These are phyloP conservation scores for Annulohypoxylon moriforme DNA, from an alignment of 495 filamentous ascomycete species.

Conservation along the genomic window DNA sequence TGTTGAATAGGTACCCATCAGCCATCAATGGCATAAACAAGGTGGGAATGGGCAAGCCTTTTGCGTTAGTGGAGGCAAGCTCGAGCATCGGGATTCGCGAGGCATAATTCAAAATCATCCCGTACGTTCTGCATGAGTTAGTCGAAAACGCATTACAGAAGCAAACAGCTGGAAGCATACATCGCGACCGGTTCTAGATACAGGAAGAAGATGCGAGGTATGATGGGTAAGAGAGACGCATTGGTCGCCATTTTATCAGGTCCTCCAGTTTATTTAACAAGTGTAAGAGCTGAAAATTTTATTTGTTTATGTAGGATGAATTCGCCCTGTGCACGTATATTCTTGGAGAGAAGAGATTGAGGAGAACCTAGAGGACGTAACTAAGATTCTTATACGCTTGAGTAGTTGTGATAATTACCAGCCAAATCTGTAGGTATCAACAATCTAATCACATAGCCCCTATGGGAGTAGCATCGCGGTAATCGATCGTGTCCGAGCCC, in stretches of 20 bases:
- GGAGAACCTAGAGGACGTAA: not conserved
- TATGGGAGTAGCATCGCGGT: constrained; percentile 16
- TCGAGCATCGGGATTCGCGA: constrained; percentile 26
- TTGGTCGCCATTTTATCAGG: constrained; percentile 36
- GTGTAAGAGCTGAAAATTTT: not conserved
- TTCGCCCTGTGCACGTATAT: not conserved
- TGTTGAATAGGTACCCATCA: constrained; percentile 44
- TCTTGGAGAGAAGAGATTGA: not conserved
- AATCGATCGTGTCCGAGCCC: constrained; percentile 24
- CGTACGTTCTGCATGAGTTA: constrained; percentile 30
- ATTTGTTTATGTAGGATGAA: too few relatives aligned
- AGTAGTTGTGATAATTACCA: not conserved
- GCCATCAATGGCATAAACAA: constrained; percentile 23
- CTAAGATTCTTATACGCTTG: constrained; percentile 11
- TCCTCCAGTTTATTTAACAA: not conserved
- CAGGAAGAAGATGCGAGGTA: constrained; percentile 43
- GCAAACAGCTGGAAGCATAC: constrained; percentile 13
- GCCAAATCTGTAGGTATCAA: not conserved
- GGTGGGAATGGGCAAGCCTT: constrained; percentile 21
- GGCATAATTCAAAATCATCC: constrained; percentile 32
- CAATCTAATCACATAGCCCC: not conserved
- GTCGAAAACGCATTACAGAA: not conserved
- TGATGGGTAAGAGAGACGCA: constrained; percentile 33
- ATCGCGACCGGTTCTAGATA: constrained; percentile 40
- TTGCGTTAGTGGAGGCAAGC: constrained; percentile 19